These are phyloP conservation scores for Pestalotiopsis sp. DNA, from an alignment of 2,329 filamentous ascomycete genomes.

Conservation along the genomic window DNA sequence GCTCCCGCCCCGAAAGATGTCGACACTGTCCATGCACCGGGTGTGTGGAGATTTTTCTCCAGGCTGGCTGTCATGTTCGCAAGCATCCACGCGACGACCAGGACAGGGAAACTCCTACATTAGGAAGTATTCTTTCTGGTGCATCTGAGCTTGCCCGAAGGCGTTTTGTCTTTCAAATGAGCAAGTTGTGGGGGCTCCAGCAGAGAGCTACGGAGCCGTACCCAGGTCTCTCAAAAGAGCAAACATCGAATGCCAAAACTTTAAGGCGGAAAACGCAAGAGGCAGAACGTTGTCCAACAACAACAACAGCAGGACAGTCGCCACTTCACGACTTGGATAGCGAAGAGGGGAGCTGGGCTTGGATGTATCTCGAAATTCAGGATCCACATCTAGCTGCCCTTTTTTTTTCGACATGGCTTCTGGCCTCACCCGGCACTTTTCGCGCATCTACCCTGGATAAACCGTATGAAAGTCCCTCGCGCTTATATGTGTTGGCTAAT, in stretches of 20 bases:
- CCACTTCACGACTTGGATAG: too few species aligned
- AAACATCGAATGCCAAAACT: too few species aligned
- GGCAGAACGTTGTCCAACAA: too few species aligned
- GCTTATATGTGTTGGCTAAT: background rate
- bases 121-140: background rate
- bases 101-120: background rate
- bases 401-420: background rate
- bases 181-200: background rate
- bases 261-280: too few species aligned
- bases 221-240: too few species aligned
- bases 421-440: background rate
- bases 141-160: background rate
- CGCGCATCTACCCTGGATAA: background rate
- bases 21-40: background rate
- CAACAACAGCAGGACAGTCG: too few species aligned
- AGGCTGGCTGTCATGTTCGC: background rate
- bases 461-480: accelerated
- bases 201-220: too few species aligned
- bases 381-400: background rate
- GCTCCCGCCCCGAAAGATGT: background rate
- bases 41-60: background rate
- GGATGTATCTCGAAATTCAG: background rate
- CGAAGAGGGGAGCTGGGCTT: background rate
- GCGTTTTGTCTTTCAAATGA: background rate
- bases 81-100: background rate